These are phyloP conservation scores for Breynia disticha DNA, from an alignment of 441 rosid species.

Conservation along the genomic window DNA sequence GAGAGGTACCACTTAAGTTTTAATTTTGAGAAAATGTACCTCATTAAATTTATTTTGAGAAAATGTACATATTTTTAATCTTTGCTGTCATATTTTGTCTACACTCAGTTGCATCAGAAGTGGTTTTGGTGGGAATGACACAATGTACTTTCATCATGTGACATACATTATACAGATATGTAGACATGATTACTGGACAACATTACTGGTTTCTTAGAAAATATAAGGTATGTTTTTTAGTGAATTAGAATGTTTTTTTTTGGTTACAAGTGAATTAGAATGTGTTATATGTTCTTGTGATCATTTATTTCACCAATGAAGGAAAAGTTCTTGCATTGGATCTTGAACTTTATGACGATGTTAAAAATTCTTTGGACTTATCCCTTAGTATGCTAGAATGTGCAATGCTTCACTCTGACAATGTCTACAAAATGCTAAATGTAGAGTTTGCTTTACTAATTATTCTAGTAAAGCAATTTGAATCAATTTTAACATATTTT, in stretches of 20 bases:
- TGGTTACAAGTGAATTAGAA: no score
- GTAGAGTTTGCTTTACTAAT: constrained; percentile 77
- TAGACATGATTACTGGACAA: constrained; percentile 87
- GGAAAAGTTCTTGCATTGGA: constrained; percentile 84
- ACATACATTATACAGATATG: constrained; percentile 73
- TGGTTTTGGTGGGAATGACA: constrained; percentile 98
- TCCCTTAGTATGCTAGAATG: constrained; percentile 78
- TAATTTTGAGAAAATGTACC: no score
- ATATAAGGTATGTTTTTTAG: constrained; percentile 50
- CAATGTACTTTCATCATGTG: constrained; percentile 66
- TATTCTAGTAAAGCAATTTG: constrained; percentile 84
- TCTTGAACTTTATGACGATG: constrained; percentile 80
- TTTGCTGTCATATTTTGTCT: no score
- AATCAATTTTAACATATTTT: no score
- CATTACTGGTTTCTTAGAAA: constrained; percentile 94
- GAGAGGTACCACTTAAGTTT: no score
- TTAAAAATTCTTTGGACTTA: constrained; percentile 83
- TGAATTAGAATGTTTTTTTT: no score
- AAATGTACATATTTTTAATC: no score
- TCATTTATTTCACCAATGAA: constrained; percentile 42
- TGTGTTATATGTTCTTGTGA: constrained; percentile 1
- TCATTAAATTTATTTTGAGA: no score
- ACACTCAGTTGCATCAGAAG: constrained; percentile 97
- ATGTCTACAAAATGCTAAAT: constrained; percentile 85
- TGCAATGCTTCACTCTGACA: constrained; percentile 90